Percentiles rank a stretch among this genome's conserved stretches.
Conservation (phyloP, 345 rosid genomes). For the Salix viminalis region DNA sequence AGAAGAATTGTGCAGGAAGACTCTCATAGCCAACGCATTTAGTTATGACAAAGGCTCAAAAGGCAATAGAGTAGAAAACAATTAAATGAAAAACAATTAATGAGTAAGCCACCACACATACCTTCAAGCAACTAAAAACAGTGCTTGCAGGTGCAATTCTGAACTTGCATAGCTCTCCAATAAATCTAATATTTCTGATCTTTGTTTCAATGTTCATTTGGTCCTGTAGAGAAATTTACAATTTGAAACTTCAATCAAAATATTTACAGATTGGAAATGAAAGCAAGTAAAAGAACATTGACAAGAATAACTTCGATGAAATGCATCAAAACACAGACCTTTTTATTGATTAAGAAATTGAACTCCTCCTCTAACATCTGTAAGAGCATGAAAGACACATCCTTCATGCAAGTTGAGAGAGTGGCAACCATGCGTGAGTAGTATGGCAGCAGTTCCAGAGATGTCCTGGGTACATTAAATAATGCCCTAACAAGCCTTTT, state of each 20-base stretch:
- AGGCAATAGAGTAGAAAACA: neutral
- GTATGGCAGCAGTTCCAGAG: conserved; percentile 90
- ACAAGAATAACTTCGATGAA: neutral
- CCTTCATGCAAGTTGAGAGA: conserved; percentile 92
- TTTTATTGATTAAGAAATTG: conserved; percentile 85
- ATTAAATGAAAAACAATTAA: conserved; percentile 1
- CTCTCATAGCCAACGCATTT: neutral
- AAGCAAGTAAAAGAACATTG: conserved; percentile 2
- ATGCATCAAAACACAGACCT: conserved; percentile 40
- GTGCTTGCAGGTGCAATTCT: conserved; percentile 76
- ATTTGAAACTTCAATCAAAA: neutral
- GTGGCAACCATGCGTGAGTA: conserved; percentile 98
- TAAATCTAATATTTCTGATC: conserved; percentile 92
- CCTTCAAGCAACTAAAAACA: conserved; percentile 94
- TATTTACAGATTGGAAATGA: conserved; percentile 7
- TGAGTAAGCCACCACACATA: conserved; percentile 24
- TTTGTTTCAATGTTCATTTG: conserved; percentile 99
- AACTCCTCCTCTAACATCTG: conserved; percentile 99
- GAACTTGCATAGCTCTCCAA: conserved; percentile 98
- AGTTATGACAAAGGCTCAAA: neutral
- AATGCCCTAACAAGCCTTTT: conserved; percentile 92
- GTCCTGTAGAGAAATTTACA: conserved; percentile 60
- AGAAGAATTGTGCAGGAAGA: neutral
- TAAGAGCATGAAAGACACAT: conserved; percentile 76
- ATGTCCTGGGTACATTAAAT: conserved; percentile 95